Evolutionary conservation across 768 basidiomycete species (phyloP), one percentile per base, ranked within the genome.

Genomic region (Russula sp.): DNA sequence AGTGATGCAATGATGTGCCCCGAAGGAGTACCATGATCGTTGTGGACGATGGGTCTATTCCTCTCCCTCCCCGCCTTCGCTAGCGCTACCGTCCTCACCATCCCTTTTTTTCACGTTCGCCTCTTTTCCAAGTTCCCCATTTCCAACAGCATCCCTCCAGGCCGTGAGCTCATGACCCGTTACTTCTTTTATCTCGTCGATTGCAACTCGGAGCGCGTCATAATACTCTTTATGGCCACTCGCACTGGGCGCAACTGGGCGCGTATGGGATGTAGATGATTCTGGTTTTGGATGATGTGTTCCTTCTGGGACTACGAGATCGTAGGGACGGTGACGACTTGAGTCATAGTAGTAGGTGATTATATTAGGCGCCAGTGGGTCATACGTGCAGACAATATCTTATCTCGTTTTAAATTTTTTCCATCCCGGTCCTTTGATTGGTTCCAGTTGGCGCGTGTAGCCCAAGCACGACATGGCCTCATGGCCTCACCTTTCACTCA

Each of bases 121-220:
- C 69, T 90, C 89, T 70, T 88, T 90, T 18, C 71, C 78, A 69
- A 81, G 72, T 72, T 92, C 90, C 8, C 75, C 71, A 54, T 80
- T 87, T 14, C 89, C 87, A 5, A 90, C 84, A 7, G 81, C 80
- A 73, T 92, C 89, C 69, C 86, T 80, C 90, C 89, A 91, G 6
- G 73, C 79, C 0, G 90, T 91, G 73, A 92, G 72, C 67, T 90
- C 86, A 50, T 84, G 79, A 11, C 90, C 90, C 5, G 89, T 68
- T 32, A 78, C 76, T 49, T 76, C 77, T 66, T 78, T 84, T 32
- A 87, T 86, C 40, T 77, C 74, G 38, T 75, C 75, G 56, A 91
- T 76, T 22, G 84, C 77, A 6, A 69, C 73, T 64, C 79, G 76
- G 46, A 91, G 73, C 2, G 73, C 76, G 1, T 73, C 71, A 62